These are phyloP conservation scores for Pichia cabralensis DNA, from an alignment of 805 yeast species.

Conservation along the genomic window DNA sequence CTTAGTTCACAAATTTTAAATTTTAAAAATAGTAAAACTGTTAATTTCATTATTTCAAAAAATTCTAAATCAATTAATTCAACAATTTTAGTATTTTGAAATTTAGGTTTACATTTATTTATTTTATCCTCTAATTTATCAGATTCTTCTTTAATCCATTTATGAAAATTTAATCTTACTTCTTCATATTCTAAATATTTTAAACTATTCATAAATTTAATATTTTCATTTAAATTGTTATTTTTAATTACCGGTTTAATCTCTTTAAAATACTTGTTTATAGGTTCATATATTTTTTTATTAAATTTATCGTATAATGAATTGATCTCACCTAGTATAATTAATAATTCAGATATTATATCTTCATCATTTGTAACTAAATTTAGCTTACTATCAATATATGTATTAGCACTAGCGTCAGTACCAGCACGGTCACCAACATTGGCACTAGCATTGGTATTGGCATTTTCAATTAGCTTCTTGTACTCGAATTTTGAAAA, in stretches of 20 bases:
- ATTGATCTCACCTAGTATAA: conserved; percentile 14
- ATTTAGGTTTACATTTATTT: conserved; percentile 8
- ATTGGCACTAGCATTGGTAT: no score
- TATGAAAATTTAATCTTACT: conserved; percentile 15
- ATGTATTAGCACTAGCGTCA: not conserved
- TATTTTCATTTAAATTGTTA: conserved; percentile 4
- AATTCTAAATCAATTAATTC: conserved; percentile 9
- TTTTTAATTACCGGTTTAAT: conserved; percentile 4
- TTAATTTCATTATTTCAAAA: conserved; percentile 16
- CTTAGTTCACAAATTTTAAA: conserved; percentile 15
- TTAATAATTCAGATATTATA: no score
- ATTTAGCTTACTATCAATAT: conserved; percentile 5
- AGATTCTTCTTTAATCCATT: conserved; percentile 17
- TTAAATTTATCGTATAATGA: conserved; percentile 10
- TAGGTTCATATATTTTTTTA: conserved; percentile 3
- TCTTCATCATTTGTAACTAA: conserved; percentile 14
- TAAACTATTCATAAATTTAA: conserved; percentile 7
- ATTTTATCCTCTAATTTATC: conserved; percentile 9
- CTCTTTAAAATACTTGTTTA: conserved; percentile 2
- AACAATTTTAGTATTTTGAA: conserved; percentile 1
- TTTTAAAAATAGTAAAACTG: conserved; percentile 13
- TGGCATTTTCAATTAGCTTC: conserved; percentile 4
- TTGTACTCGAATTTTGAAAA: conserved; percentile 16
- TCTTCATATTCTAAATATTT: conserved; percentile 13
- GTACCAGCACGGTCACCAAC: not conserved